Conservation (phyloP, 179 eudicot genomes). For the Camellia oleifera region DNA sequence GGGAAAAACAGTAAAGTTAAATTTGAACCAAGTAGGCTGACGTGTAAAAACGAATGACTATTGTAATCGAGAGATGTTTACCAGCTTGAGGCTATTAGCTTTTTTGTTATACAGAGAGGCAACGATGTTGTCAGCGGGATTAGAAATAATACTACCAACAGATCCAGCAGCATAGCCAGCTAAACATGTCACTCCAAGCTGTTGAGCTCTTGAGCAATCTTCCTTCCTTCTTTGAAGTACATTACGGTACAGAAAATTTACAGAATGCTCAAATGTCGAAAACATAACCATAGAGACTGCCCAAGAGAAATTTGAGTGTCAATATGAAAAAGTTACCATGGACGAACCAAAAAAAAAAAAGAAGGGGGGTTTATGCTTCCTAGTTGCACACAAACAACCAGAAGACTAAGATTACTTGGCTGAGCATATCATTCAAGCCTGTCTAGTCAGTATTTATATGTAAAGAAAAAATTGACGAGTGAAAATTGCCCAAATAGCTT, state of each 20-base stretch:
- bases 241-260: constrained; percentile 57
- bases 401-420: not conserved
- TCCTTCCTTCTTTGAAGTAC: constrained; percentile 64
- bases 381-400: not conserved
- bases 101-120: constrained; percentile 77
- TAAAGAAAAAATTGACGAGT: not conserved
- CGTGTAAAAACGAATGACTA: not conserved
- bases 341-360: not conserved
- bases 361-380: not conserved
- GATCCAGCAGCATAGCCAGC: constrained; percentile 93
- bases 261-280: constrained; percentile 93
- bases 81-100: constrained; percentile 36
- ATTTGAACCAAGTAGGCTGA: not conserved
- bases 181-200: constrained; percentile 86
- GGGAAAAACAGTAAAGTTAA: not conserved
- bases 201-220: constrained; percentile 71
- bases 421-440: not conserved
- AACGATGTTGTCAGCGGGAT: constrained; percentile 84
- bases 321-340: no score
- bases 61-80: not conserved
- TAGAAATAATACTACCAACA: constrained; percentile 74
- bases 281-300: constrained; percentile 97
- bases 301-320: constrained; percentile 4
- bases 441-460: not conserved
- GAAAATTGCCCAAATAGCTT: not conserved